These are phyloP conservation scores for Grosmannia clavigera DNA, from an alignment of 2,329 filamentous ascomycete species.

Conservation along the genomic window DNA sequence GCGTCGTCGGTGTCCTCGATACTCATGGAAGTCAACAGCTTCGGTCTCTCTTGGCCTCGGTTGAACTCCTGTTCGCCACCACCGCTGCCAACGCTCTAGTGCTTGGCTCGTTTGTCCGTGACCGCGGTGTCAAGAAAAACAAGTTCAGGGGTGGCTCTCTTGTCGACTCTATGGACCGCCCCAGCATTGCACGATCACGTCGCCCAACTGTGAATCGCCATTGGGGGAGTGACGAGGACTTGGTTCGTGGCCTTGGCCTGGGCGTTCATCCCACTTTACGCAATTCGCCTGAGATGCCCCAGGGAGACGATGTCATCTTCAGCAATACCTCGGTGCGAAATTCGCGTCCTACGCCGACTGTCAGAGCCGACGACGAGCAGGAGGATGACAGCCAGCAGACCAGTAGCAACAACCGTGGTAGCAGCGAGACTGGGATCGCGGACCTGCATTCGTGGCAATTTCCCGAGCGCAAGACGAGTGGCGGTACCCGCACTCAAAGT, in stretches of 20 bases:
- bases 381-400: conserved; percentile 20
- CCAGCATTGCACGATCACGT: conserved; percentile 22
- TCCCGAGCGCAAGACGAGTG: conserved; percentile 23
- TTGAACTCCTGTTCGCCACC: conserved; percentile 82
- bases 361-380: conserved; percentile 20
- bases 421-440: conserved; percentile 12
- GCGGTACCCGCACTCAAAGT: conserved; percentile 11
- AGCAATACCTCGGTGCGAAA: neutral
- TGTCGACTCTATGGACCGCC: conserved; percentile 49
- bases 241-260: conserved; percentile 69
- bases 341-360: conserved; percentile 3
- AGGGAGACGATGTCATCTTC: conserved; percentile 10
- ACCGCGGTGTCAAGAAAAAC: conserved; percentile 78
- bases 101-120: conserved; percentile 82
- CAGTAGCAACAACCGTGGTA: neutral
- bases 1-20: conserved; percentile 65
- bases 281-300: conserved; percentile 18
- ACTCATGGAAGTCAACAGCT: conserved; percentile 67
- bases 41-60: conserved; percentile 76
- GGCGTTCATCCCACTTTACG: conserved; percentile 44
- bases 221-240: conserved; percentile 85
- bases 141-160: conserved; percentile 61
- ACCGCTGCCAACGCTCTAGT: conserved; percentile 80
- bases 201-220: conserved; percentile 46
- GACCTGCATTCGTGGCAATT: conserved; percentile 37